Percentiles rank a stretch among this genome's conserved stretches.
phyloP scores from a whole-genome alignment of 164 flowering plant genomes.

The Liriodendron chinense region DNA sequence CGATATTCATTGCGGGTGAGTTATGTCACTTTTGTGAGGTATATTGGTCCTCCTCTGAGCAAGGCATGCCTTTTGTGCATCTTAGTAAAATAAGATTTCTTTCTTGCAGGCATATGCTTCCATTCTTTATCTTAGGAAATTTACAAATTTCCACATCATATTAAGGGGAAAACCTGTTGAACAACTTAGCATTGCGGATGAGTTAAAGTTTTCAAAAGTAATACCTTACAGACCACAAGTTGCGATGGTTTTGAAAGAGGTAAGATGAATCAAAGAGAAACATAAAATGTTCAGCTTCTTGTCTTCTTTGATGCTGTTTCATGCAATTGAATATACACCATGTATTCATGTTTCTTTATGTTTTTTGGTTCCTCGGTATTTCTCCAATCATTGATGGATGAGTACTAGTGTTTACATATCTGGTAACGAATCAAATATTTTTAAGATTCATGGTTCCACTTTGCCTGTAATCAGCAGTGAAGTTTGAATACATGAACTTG shows the following conservation, averaged over 20 bases:
- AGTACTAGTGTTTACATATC: too few species aligned
- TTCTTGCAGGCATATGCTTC: constrained; percentile 78
- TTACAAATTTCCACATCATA: constrained; percentile 61
- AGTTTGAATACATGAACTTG: too few species aligned
- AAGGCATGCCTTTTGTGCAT: neutral
- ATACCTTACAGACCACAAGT: constrained; percentile 69
- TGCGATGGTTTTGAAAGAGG: constrained; percentile 47
- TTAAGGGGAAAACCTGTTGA: constrained; percentile 78
- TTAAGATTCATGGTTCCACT: too few species aligned
- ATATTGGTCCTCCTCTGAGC: neutral
- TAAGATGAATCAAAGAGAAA: constrained; percentile 19
- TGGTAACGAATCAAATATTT: too few species aligned
- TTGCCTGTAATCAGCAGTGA: too few species aligned
- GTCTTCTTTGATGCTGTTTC: neutral
- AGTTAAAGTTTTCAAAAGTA: constrained; percentile 44
- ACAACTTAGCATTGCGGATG: constrained; percentile 68
- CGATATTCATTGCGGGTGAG: constrained; percentile 81
- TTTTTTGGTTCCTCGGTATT: neutral
- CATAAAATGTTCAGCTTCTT: neutral
- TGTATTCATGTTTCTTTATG: neutral
- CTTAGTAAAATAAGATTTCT: constrained; percentile 1
- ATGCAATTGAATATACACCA: neutral
- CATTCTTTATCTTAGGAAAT: constrained; percentile 68
- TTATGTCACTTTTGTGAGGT: neutral
- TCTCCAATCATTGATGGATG: too few species aligned